Conservation (phyloP, 306 rosid genomes). For the Dalbergia cochinchinensis region DNA sequence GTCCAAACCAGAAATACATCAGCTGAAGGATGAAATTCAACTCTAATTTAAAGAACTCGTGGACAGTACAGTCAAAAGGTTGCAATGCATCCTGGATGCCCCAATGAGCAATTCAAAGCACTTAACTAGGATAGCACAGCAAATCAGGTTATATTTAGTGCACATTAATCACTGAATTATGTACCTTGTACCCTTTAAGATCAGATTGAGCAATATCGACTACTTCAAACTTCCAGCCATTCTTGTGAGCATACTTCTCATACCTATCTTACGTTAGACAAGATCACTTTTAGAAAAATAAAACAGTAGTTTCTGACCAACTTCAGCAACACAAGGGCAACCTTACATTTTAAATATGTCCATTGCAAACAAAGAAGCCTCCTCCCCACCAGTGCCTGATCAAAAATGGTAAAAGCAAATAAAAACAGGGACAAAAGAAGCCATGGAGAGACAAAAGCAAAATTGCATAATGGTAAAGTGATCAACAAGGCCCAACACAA, state of each 20-base stretch:
- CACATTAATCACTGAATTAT: conserved; percentile 23
- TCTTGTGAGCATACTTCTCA: conserved; percentile 79
- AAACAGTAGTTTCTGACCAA: conserved; percentile 24
- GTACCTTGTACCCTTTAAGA: conserved; percentile 86
- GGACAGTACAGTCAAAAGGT: conserved; percentile 29
- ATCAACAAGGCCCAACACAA: conserved; percentile 25
- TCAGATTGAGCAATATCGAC: conserved; percentile 82
- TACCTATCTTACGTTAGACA: conserved; percentile 62
- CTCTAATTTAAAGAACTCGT: conserved; percentile 5
- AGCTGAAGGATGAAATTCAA: conserved; percentile 24
- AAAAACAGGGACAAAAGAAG: not conserved
- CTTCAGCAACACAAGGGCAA: conserved; percentile 19
- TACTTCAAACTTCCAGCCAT: conserved; percentile 87
- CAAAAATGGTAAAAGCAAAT: conserved; percentile 25
- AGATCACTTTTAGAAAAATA: conserved; percentile 40
- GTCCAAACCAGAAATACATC: conserved; percentile 35
- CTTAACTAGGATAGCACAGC: not conserved
- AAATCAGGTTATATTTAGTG: conserved; percentile 21
- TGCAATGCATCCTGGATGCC: conserved; percentile 12
- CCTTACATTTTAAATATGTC: conserved; percentile 90
- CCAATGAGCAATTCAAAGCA: conserved; percentile 36
- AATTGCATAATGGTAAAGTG: conserved; percentile 22
- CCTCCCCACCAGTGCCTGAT: conserved; percentile 92
- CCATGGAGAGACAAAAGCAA: conserved; percentile 7
- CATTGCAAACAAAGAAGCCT: conserved; percentile 96